These are phyloP conservation scores for Flaveria robusta DNA, from an alignment of 129 eudicot species.

Conservation along the genomic window DNA sequence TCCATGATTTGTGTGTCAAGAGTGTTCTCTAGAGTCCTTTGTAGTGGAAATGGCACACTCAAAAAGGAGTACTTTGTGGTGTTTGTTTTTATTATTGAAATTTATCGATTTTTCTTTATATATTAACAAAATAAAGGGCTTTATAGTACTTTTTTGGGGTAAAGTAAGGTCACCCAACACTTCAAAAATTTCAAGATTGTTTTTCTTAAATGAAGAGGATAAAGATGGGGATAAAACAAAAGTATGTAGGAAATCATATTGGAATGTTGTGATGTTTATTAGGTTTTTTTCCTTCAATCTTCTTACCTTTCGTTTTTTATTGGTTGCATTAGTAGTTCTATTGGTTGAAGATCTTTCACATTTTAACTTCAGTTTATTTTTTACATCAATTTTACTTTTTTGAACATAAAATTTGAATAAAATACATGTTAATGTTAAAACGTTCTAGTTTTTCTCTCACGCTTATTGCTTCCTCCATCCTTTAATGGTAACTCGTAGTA, in stretches of 20 bases:
- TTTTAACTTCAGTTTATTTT: background rate
- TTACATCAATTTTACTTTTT: background rate
- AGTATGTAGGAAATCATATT: background rate
- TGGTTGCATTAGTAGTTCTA: background rate
- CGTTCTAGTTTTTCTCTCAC: background rate
- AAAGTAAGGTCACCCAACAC: background rate
- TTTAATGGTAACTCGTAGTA: background rate
- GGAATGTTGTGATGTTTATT: too few relatives aligned
- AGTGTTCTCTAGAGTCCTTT: background rate
- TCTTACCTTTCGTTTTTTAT: background rate
- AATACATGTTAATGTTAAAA: background rate
- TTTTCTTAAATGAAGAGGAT: too few relatives aligned
- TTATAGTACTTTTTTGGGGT: background rate
- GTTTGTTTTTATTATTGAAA: background rate
- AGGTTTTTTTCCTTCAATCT: too few relatives aligned
- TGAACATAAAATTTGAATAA: background rate
- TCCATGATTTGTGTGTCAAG: constrained; percentile 5
- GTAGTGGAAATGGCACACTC: background rate
- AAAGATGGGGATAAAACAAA: too few relatives aligned
- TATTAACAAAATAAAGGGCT: background rate
- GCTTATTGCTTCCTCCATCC: background rate
- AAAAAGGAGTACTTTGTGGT: background rate
- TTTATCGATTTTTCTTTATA: background rate
- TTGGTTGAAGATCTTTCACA: background rate
- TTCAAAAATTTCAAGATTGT: background rate